Base-by-base conservation (phyloP, 192 early-diverging fungal species). In the Lunasporangiospora selenospora region DNA sequence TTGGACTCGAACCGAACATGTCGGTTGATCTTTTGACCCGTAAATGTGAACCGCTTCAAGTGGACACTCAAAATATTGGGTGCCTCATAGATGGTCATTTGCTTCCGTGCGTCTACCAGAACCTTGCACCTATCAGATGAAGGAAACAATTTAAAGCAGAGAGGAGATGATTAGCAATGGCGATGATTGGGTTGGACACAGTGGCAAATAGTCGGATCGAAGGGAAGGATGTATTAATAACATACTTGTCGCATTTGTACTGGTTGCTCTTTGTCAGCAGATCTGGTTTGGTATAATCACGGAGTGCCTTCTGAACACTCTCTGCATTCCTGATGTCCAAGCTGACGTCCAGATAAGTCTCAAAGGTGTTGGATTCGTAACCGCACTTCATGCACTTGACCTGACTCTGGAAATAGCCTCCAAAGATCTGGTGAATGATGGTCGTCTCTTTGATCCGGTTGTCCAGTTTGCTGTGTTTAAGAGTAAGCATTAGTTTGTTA, bases 31-130 rank as follows among this genome's bases (percentile, higher is more conserved):
- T 97, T 97, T 26, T 75, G 60, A 24, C 67, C 61, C 2, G 69
- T 75, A 56, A 78, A 90, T 36, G 84, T 88, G 64, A 97, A 97
- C 16, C 95, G 82, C 77, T 97, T 97, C 32, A 97, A 77, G 43
- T 97, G 95, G 23, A 97, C 55, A 8, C 80, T 86, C 33, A 97
- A 60, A 26, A 90, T 79, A 33, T 80, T 76, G 24, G 95, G 95
- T 15, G 90, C 76, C 26, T 82, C 75, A 40, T 91, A 82, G 15
- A 97, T 80, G 1, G 89, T 87, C 82, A 94, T 86, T 57, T 89
- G 84, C 67, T 97, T 97, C 43, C 81, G 75, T 6, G 93, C 95
- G 43, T 90, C 88, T 0, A 90, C 90, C 8, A 88, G 80, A 31
- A 80, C 75, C 45, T 86, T 84, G 79, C 95, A 97, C 46, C 87